Evolutionary conservation across 306 rosid species (phyloP).

Genomic region (Sicyos baderoa): DNA sequence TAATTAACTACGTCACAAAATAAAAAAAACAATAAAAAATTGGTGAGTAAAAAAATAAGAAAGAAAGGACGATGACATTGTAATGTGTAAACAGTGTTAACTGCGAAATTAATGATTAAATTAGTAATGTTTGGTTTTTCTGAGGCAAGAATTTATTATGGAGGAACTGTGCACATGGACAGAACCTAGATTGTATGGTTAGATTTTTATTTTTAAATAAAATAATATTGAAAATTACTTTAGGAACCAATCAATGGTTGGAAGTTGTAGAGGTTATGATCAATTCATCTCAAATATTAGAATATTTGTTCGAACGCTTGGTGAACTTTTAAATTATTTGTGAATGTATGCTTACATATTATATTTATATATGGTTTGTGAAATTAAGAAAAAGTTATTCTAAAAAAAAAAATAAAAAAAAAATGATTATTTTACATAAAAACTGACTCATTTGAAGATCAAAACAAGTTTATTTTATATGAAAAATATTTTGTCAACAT

Average conservation of each 20-base stretch:
- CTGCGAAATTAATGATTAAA: not conserved
- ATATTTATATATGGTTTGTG: not conserved
- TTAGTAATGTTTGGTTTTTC: not conserved
- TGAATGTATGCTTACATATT: not conserved
- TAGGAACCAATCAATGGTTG: no score
- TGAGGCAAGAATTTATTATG: not conserved
- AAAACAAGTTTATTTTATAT: no score
- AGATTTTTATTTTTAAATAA: not conserved
- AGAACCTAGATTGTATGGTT: not conserved
- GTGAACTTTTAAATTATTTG: not conserved
- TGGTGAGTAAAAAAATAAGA: not conserved
- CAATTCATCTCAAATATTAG: no score
- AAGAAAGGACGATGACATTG: not conserved
- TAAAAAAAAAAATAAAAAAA: no score
- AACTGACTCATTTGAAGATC: no score
- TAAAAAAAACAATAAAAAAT: no score
- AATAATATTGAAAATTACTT: not conserved
- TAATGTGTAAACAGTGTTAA: not conserved
- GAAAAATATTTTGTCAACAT: no score
- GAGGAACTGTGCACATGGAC: slow-evolving; percentile 10
- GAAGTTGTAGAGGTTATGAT: no score
- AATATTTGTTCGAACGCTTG: no score
- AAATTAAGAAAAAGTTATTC: no score
- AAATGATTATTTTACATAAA: no score
- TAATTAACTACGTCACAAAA: no score